Base-by-base conservation (phyloP, 2,329 filamentous ascomycete species). In the Arachnomyces sp. region DNA sequence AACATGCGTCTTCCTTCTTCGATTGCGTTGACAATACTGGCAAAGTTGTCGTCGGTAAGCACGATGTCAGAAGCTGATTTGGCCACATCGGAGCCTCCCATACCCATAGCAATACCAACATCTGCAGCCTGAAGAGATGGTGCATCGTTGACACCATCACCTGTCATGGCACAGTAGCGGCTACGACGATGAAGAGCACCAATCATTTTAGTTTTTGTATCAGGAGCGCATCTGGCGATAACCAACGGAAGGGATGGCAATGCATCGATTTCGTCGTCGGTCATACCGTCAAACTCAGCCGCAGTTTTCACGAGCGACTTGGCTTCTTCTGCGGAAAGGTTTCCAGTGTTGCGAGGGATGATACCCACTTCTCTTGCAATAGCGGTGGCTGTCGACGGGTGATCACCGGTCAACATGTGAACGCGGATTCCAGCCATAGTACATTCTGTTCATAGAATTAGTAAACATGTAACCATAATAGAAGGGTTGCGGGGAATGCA, bases 171-270 rank as follows among this genome's bases (percentile, higher is more conserved):
- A 60, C 82, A 86, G 61, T 84, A 90, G 14, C 76, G 75, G 15
- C 76, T 73, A 31, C 86, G 81, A 12, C 87, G 78, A 49, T 89
- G 84, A 12, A 94, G 75, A 4, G 87, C 86, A 51, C 89, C 85
- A 38, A 94, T 89, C 86, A 94, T 93, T 44, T 86, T 80, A 3
- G 87, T 86, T 65, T 94, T 94, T 30, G 87, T 93, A 44, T 84
- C 78, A 0, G 88, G 87, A 1, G 85, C 84, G 57, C 86, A 93
- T 29, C 87, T 81, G 29, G 87, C 86, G 44, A 93, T 82, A 7
- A 93, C 87, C 1, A 90, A 69, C 2, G 86, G 86, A 2, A 93
- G 68, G 31, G 86, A 78, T 3, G 82, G 80, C 12, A 93, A 68
- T 1, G 72, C 70, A 48, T 94, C 74, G 36, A 78, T 71, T 44